Conservation (phyloP, 139 green algal genomes). For the Eudorina sp. region DNA sequence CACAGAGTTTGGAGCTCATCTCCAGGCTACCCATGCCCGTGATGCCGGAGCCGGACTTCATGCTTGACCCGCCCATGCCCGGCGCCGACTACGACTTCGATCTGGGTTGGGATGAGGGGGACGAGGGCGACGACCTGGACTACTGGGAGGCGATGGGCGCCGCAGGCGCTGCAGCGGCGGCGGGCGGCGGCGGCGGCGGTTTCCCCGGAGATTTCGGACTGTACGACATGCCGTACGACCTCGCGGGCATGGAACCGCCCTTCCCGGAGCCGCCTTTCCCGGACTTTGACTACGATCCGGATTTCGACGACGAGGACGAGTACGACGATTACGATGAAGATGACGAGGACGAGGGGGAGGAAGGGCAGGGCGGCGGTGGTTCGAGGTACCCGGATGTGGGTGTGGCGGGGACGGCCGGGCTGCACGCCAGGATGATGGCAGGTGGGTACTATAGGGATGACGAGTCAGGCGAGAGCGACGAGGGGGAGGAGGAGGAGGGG, state of each 20-base stretch:
- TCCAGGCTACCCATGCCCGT: constrained; percentile 33
- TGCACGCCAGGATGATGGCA: too few relatives aligned
- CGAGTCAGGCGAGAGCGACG: neutral
- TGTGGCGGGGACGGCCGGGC: neutral
- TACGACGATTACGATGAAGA: neutral
- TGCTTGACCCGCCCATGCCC: constrained; percentile 1
- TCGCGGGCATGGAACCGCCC: neutral
- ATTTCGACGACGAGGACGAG: constrained; percentile 17
- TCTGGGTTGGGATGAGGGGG: constrained; percentile 22
- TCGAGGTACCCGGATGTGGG: neutral
- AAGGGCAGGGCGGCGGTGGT: neutral
- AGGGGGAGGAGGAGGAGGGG: neutral
- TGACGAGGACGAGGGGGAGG: neutral
- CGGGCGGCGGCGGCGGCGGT: neutral
- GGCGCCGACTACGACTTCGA: constrained; percentile 30
- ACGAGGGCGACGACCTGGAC: constrained; percentile 13
- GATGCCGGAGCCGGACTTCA: constrained; percentile 27
- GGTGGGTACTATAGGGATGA: neutral
- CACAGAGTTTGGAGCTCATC: constrained; percentile 34
- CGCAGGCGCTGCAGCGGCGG: too few relatives aligned
- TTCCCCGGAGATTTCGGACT: neutral
- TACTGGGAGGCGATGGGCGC: neutral
- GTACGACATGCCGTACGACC: constrained; percentile 14
- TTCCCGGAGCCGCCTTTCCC: constrained; percentile 22
- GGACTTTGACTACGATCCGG: constrained; percentile 22